Base-by-base conservation (phyloP, 1,284 basidiomycete species). In the Schizopora paradoxa region DNA sequence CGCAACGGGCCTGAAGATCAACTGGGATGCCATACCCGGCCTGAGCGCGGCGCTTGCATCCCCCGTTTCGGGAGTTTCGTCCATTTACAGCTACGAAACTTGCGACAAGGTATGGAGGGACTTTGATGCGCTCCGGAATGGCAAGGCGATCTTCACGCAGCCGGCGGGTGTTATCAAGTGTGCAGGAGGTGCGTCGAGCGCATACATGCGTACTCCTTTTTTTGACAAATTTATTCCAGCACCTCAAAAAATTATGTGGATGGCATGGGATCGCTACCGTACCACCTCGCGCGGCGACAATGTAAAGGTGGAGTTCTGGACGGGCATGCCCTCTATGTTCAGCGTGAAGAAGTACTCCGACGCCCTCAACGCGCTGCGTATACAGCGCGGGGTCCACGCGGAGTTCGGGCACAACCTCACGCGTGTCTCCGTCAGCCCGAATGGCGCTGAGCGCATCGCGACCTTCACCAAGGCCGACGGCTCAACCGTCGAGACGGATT, bases 311-410 rank as follows among this genome's bases (percentile, higher is more conserved):
- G 79, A 89, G 51, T 98, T 97, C 64, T 86, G 87, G 58, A 93
- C 87, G n/a, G 95, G 93, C 48, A 86, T 86, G 75, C 89, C 90
- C 14, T 76, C 85, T 41, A 98, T 99, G 91, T 98, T 99, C 67
- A 79, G 73, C 53, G 84, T 87, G 45, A 84, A 86, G 59, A 93
- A 96, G 65, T 99, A 98, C 68, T 86, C 89, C 8, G 85, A 93
- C 51, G 87, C 83, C 4, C 74, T 98, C 39, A 75, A 97, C 47
- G 68, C 72, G 41, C 72, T 98, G 45, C 82, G 95, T 39, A 60
- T 85, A 47, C 66, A 88, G 58, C 86, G 95, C 48, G 84, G 85
- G 45, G 78, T 98, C 48, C 82, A 77, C 16, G 91, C 77, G 1
- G 67, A 78, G 51, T 96, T 97, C 68, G 74, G 79, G 57, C 86